Percentiles rank a stretch among this genome's conserved stretches.
These are phyloP conservation scores for Tardiomyces blankii DNA, from an alignment of 1,139 yeast species.

Conservation along the genomic window DNA sequence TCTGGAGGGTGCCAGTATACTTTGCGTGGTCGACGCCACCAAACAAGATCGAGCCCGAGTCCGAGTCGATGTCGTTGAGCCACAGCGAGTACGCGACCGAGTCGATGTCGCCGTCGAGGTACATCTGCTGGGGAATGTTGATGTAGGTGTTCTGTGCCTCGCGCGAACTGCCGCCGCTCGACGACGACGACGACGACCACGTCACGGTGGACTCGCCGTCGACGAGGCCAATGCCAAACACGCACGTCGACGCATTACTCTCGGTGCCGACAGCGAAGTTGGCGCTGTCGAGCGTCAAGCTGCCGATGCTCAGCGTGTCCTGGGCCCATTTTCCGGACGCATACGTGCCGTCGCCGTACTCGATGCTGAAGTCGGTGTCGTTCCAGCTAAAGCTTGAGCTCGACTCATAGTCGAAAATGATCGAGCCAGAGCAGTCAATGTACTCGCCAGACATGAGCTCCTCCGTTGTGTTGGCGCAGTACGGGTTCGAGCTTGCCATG, in stretches of 20 bases:
- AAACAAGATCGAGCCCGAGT: constrained; percentile 41
- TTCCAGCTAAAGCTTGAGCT: neutral
- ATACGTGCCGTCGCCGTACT: constrained; percentile 18
- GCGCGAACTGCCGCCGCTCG: constrained; percentile 2
- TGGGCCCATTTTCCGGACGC: constrained; percentile 41
- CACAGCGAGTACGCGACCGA: constrained; percentile 44
- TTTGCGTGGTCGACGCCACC: constrained; percentile 52
- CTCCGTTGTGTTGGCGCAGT: constrained; percentile 6
- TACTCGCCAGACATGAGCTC: neutral
- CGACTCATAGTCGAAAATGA: neutral
- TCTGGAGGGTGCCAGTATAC: constrained; percentile 35
- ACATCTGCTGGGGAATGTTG: constrained; percentile 13
- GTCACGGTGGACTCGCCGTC: constrained; percentile 9
- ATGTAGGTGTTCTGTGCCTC: constrained; percentile 7
- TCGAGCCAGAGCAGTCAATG: neutral
- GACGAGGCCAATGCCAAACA: constrained; percentile 40
- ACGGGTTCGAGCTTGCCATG: constrained; percentile 12
- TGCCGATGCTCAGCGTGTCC: constrained; percentile 33
- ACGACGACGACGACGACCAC: no score
- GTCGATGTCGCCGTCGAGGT: constrained; percentile 33
- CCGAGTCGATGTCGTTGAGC: constrained; percentile 31
- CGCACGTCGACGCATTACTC: constrained; percentile 35
- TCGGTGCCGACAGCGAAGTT: constrained; percentile 37
- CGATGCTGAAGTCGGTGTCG: constrained; percentile 13
- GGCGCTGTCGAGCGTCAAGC: constrained; percentile 27